A percentile compares a stretch with the other conserved stretches of the same genome.
Conservation (phyloP, 2,329 filamentous ascomycete genomes). For the Kalaharituber pfeilii region DNA sequence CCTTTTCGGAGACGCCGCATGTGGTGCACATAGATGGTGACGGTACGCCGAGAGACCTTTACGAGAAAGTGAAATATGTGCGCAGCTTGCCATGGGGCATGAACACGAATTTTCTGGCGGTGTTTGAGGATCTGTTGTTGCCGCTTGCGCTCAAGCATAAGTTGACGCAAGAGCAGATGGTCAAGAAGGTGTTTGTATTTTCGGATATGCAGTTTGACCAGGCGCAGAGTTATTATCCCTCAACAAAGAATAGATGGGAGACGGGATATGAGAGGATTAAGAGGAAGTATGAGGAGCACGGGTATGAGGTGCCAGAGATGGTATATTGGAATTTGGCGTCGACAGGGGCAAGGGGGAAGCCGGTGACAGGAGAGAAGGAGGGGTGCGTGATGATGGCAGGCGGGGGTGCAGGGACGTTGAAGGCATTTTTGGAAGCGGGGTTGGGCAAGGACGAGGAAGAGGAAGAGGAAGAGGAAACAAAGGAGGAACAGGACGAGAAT, state of each 20-base stretch:
- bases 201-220: constrained; percentile 43
- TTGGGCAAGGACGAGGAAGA: constrained; percentile 17
- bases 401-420: constrained; percentile 6
- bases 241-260: constrained; percentile 25
- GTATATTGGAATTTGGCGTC: constrained; percentile 43
- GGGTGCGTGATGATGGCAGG: constrained; percentile 3
- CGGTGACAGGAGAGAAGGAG: not conserved
- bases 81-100: constrained; percentile 26
- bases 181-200: constrained; percentile 44
- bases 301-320: constrained; percentile 42
- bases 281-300: constrained; percentile 30
- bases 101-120: constrained; percentile 37
- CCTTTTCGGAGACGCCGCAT: constrained; percentile 32
- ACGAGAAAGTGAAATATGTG: constrained; percentile 30
- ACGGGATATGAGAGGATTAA: constrained; percentile 37
- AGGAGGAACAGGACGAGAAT: constrained; percentile 2
- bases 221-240: constrained; percentile 18
- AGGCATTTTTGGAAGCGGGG: constrained; percentile 4
- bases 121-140: constrained; percentile 39
- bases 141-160: constrained; percentile 36
- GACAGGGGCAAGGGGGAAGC: not conserved
- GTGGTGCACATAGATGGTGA: constrained; percentile 29
- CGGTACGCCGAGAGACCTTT: constrained; percentile 26
- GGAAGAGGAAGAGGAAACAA: constrained; percentile 4
- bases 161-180: constrained; percentile 39